Conservation (phyloP, 371 early-diverging fungal species). For the Zychaea mexicana region DNA sequence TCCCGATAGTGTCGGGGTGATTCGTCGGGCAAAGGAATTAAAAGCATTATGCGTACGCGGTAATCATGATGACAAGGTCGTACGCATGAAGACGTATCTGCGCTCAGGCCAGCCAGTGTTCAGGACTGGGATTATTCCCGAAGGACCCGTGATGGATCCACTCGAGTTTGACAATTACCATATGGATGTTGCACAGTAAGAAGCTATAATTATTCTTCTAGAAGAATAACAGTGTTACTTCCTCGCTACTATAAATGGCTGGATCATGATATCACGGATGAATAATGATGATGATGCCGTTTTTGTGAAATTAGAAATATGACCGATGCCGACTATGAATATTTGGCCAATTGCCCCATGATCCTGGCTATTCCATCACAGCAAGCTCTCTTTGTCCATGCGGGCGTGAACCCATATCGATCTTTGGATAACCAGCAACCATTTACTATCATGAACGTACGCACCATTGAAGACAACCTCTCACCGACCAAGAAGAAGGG, state of each 20-base stretch:
- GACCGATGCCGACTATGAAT: conserved; percentile 55
- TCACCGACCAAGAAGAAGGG: conserved; percentile 20
- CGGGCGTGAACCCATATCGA: conserved; percentile 60
- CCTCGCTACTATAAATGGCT: too few relatives aligned
- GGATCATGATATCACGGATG: too few relatives aligned
- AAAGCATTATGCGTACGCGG: conserved; percentile 69
- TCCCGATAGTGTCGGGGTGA: conserved; percentile 63
- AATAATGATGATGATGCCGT: too few relatives aligned
- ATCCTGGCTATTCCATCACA: conserved; percentile 58
- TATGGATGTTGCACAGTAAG: conserved; percentile 42
- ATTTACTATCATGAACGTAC: conserved; percentile 63
- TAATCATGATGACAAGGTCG: conserved; percentile 77
- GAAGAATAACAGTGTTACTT: too few relatives aligned
- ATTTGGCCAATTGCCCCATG: conserved; percentile 61
- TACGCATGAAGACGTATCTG: conserved; percentile 60
- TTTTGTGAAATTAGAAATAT: conserved; percentile 44
- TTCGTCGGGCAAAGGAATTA: conserved; percentile 54
- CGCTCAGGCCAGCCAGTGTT: conserved; percentile 13
- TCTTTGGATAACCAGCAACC: conserved; percentile 38
- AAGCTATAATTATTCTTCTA: too few relatives aligned
- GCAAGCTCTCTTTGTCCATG: conserved; percentile 67
- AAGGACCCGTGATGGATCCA: conserved; percentile 44
- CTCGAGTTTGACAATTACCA: conserved; percentile 45
- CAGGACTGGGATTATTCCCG: conserved; percentile 32
- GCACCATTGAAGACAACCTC: conserved; percentile 50